Evolutionary conservation across 2,329 filamentous ascomycete species (phyloP).

Genomic region (Pseudovirgaria hyperparasitica): DNA sequence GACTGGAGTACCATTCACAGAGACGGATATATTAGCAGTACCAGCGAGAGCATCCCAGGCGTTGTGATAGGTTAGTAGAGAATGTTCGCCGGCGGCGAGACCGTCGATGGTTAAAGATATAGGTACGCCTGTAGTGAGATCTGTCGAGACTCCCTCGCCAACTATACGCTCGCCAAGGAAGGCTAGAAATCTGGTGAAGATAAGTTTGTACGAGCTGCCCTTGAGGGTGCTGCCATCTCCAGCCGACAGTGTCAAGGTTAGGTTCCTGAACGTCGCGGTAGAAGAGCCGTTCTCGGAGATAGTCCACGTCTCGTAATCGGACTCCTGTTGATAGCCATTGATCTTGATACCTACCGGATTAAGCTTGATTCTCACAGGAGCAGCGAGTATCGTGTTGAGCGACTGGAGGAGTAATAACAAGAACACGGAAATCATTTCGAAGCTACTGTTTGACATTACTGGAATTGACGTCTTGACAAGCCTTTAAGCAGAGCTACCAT

Average conservation of each 20-base stretch:
- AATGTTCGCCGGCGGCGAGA: constrained; percentile 15
- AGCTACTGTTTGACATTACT: too few relatives aligned
- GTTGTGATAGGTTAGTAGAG: constrained; percentile 18
- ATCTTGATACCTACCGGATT: too few relatives aligned
- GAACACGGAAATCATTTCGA: too few relatives aligned
- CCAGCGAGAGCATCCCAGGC: constrained; percentile 14
- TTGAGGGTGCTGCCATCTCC: constrained; percentile 8
- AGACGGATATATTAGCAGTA: constrained; percentile 12
- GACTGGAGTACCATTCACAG: constrained; percentile 11
- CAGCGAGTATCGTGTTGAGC: too few relatives aligned
- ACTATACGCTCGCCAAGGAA: constrained; percentile 18
- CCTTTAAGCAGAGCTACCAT: too few relatives aligned
- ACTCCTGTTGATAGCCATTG: too few relatives aligned
- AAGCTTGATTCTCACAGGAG: too few relatives aligned
- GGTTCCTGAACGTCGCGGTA: too few relatives aligned
- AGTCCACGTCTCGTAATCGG: too few relatives aligned
- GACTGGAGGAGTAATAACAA: too few relatives aligned
- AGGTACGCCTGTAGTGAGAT: constrained; percentile 9
- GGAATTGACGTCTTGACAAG: too few relatives aligned
- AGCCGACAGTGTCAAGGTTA: constrained; percentile 8
- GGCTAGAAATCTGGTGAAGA: constrained; percentile 12
- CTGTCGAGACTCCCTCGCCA: constrained; percentile 15
- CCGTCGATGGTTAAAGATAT: constrained; percentile 16
- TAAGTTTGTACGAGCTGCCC: constrained; percentile 14
- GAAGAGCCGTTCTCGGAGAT: too few relatives aligned